phyloP scores from a whole-genome alignment of 2,329 filamentous ascomycete genomes.

The Ophiostoma sp. region DNA sequence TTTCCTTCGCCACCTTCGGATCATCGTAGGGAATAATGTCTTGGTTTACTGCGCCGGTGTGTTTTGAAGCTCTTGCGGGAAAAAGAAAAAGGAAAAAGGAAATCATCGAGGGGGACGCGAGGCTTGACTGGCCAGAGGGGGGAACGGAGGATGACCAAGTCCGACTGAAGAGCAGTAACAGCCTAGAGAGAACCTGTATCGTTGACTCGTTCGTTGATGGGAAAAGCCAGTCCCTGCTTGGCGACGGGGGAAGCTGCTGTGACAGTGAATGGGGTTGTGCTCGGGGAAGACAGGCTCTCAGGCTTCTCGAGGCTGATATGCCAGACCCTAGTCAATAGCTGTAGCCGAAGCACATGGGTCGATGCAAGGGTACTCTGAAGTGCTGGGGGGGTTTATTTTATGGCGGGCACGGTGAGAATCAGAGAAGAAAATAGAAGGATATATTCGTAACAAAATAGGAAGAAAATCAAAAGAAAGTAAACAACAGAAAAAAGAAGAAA shows the following conservation, averaged over 20 bases:
- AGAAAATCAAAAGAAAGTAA: background rate
- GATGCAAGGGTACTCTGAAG: background rate
- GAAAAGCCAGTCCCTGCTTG: background rate
- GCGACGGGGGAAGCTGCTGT: background rate
- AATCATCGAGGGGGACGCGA: background rate
- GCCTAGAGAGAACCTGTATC: background rate
- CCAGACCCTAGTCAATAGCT: conserved; percentile 11
- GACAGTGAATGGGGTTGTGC: background rate
- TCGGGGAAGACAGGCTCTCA: conserved; percentile 6
- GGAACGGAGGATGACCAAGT: background rate
- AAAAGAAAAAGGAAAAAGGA: background rate
- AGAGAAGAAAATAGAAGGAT: background rate
- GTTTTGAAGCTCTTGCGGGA: background rate
- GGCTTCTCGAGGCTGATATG: conserved; percentile 4
- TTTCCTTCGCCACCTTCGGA: background rate
- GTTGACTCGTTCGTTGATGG: background rate
- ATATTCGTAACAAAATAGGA: background rate
- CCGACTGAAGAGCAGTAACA: background rate
- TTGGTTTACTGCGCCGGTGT: background rate
- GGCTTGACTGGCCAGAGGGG: too few relatives aligned
- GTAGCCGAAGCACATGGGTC: conserved; percentile 9
- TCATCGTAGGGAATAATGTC: background rate
- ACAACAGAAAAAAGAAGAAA: background rate
- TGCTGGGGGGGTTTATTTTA: background rate
- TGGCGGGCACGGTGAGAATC: background rate